These are phyloP conservation scores for Inga oerstediana DNA, from an alignment of 306 rosid genomes.

Conservation along the genomic window DNA sequence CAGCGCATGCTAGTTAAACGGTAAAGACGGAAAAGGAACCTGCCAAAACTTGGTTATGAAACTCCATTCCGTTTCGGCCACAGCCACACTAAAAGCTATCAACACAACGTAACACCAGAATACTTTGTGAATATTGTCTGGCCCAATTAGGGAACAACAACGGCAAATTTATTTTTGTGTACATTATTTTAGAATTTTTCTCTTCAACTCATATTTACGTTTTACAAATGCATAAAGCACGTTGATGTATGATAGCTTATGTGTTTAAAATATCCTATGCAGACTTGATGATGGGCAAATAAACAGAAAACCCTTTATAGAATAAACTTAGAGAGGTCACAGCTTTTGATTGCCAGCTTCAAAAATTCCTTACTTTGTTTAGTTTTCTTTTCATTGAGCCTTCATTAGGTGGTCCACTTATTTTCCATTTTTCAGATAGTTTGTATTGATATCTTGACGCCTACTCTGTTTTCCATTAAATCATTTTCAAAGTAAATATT, in stretches of 20 bases:
- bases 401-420: not conserved
- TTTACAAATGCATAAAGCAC: constrained; percentile 17
- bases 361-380: not conserved
- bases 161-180: too few species aligned
- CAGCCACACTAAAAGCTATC: constrained; percentile 54
- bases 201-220: constrained; percentile 1
- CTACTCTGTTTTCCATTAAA: not conserved
- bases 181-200: not conserved
- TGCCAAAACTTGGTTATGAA: constrained; percentile 62
- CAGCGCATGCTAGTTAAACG: not conserved
- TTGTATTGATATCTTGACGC: not conserved
- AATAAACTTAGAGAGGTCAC: not conserved
- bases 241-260: not conserved
- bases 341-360: constrained; percentile 1
- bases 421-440: not conserved
- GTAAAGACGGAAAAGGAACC: constrained; percentile 42
- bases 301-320: not conserved
- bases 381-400: constrained; percentile 10
- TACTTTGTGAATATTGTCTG: constrained; percentile 1
- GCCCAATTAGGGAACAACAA: too few species aligned
- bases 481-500: not conserved
- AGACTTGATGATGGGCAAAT: not conserved
- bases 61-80: constrained; percentile 82
- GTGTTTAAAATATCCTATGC: not conserved
- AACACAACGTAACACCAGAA: constrained; percentile 78